phyloP scores from a whole-genome alignment of 2,329 filamentous ascomycete genomes.

The Claviceps digitariae region DNA sequence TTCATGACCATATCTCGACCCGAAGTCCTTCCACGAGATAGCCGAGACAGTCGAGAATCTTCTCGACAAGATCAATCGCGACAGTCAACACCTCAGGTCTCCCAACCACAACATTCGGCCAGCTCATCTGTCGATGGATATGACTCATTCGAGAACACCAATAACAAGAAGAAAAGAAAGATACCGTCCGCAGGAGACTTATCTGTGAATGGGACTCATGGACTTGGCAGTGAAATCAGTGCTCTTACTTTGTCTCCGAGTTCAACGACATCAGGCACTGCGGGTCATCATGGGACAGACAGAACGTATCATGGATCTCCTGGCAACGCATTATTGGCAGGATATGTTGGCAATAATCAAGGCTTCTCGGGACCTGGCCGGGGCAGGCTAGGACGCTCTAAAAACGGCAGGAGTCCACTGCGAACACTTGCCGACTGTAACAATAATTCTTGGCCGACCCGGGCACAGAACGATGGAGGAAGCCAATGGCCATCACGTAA shows the following conservation, averaged over 20 bases:
- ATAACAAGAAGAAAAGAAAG: constrained; percentile 98
- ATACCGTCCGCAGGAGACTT: constrained; percentile 78
- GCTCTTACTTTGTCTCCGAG: constrained; percentile 14
- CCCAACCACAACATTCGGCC: constrained; percentile 49
- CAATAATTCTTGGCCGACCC: constrained; percentile 40
- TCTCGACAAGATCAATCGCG: constrained; percentile 31
- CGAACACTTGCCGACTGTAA: constrained; percentile 46
- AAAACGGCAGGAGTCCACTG: constrained; percentile 48
- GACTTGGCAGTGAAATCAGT: constrained; percentile 27
- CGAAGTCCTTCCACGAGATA: constrained; percentile 29
- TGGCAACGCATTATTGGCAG: constrained; percentile 27
- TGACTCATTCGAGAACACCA: constrained; percentile 95
- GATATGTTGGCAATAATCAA: constrained; percentile 32
- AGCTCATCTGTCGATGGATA: constrained; percentile 72
- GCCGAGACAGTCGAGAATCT: constrained; percentile 28
- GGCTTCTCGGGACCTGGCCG: constrained; percentile 76
- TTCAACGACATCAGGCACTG: constrained; percentile 17
- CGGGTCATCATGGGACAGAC: constrained; percentile 12
- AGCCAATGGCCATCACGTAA: constrained; percentile 33
- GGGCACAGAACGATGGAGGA: constrained; percentile 31
- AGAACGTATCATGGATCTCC: constrained; percentile 11
- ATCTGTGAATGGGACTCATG: constrained; percentile 30
- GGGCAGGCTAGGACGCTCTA: constrained; percentile 62
- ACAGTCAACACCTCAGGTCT: constrained; percentile 25
- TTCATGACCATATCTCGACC: constrained; percentile 32